Evolutionary conservation across 1,284 basidiomycete species (phyloP), one percentile per base, ranked within the genome.

Genomic region (Rhodotorula sp.): DNA sequence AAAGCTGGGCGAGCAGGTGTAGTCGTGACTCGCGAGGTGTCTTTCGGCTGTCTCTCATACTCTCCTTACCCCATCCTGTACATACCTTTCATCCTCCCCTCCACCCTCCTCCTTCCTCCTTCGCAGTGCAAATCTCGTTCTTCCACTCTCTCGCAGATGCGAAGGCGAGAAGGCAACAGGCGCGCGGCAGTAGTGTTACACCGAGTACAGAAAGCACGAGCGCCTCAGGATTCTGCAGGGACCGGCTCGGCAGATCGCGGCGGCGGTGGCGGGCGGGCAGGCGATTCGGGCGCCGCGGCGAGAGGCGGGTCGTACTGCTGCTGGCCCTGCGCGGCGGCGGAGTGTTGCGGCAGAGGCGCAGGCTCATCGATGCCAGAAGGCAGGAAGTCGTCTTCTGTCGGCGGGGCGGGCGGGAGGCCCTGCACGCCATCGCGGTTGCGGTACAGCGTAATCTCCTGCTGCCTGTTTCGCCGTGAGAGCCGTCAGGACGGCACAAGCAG

Each of bases 361-460:
- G 27, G 12, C 21, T 48, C 42, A n/a, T 14, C 34, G 41, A 42
- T 41, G 3, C 27, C 27, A 27, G 59, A n/a, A 9, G 46, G n/a
- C 16, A 57, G 23, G 23, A 25, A 34, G 46, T 41, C 27, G 16
- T n/a, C 13, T 46, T 58, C 44, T 16, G 57, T 44, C n/a, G 57
- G 52, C 9, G 46, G 46, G n/a, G 34, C 27, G 45, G 66, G 25
- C 21, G 66, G 60, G 19, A 46, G 21, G 46, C 45, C 48, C 21
- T 67, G 63, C 55, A 63, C 53, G 19, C 61, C 61, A 2, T 67
- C 60, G 16, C 60, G 66, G 48, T 71, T 68, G 42, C 78, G 72
- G 57, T 70, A 80, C 23, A 79, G 72, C 13, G 79, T 80, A 46
- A 80, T 78, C 60, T 80, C 79, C 61, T 79, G 78, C 64, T 80